phyloP scores from a whole-genome alignment of 495 filamentous ascomycete species.

The Neurospora africana region DNA sequence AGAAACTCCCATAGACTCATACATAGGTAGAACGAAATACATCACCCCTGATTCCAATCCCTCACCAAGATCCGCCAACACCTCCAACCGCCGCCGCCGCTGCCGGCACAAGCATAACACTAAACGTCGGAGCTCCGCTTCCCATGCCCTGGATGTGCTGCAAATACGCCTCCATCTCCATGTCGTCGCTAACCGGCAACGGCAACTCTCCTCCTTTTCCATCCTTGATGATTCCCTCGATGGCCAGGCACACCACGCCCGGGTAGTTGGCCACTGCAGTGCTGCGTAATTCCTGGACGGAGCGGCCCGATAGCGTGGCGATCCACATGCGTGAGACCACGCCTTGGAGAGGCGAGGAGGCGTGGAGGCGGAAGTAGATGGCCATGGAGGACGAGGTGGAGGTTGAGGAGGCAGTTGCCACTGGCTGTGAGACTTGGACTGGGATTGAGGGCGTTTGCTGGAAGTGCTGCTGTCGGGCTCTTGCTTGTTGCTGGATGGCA shows the following conservation, averaged over 20 bases:
- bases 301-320: conserved; percentile 42
- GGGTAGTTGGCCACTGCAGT: conserved; percentile 47
- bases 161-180: neutral
- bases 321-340: conserved; percentile 47
- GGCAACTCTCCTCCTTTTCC: neutral
- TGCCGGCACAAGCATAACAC: conserved; percentile 29
- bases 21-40: neutral
- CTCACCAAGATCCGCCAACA: neutral
- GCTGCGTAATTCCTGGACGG: conserved; percentile 45
- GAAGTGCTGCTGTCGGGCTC: neutral
- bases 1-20: neutral
- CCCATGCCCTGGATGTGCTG: conserved; percentile 45
- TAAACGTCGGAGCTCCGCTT: conserved; percentile 51
- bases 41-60: neutral
- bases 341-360: conserved; percentile 38
- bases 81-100: neutral
- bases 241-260: conserved; percentile 40
- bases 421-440: neutral
- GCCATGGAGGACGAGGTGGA: conserved; percentile 27
- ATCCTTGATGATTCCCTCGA: conserved; percentile 58
- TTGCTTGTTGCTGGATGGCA: neutral
- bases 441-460: neutral
- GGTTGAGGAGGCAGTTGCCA: neutral
- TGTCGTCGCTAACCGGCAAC: neutral
- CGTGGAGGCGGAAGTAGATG: conserved; percentile 56